Conservation (phyloP, 169 alveolate genomes). For the Besnoitia besnoiti region DNA sequence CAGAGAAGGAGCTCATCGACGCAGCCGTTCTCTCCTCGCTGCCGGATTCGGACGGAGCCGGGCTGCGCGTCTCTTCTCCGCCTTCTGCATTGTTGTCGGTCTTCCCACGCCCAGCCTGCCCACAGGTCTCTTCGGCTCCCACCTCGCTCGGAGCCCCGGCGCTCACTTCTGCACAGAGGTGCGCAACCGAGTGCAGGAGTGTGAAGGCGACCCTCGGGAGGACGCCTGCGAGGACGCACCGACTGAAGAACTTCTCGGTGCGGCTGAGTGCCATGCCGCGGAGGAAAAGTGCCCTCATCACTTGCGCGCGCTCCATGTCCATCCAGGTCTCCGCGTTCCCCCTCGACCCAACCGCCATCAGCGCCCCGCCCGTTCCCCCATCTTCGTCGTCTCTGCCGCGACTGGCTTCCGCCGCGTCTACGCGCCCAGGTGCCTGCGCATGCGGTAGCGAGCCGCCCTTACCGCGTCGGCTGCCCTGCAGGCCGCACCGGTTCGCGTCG, state of each 20-base stretch:
- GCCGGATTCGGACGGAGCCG: too few species aligned
- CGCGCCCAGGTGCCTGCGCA: background rate
- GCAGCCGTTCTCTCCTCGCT: background rate
- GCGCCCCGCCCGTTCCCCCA: background rate
- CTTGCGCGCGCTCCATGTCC: background rate
- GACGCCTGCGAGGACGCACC: background rate
- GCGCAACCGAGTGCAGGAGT: background rate
- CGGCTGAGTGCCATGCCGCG: background rate
- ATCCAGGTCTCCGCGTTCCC: background rate
- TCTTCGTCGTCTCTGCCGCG: background rate
- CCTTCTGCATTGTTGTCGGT: background rate
- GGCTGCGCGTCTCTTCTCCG: background rate
- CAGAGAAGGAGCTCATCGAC: background rate
- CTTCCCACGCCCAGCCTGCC: background rate
- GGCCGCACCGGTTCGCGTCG: too few species aligned
- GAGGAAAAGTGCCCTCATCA: background rate
- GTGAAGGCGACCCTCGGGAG: background rate
- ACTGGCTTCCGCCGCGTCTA: background rate
- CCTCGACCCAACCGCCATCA: background rate
- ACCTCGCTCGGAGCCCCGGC: background rate
- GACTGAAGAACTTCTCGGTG: background rate
- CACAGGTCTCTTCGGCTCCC: background rate
- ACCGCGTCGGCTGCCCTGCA: too few species aligned
- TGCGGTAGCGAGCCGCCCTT: background rate
- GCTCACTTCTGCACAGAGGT: background rate